Base-by-base conservation (phyloP, 805 yeast species). In the Metschnikowia rubicola region DNA sequence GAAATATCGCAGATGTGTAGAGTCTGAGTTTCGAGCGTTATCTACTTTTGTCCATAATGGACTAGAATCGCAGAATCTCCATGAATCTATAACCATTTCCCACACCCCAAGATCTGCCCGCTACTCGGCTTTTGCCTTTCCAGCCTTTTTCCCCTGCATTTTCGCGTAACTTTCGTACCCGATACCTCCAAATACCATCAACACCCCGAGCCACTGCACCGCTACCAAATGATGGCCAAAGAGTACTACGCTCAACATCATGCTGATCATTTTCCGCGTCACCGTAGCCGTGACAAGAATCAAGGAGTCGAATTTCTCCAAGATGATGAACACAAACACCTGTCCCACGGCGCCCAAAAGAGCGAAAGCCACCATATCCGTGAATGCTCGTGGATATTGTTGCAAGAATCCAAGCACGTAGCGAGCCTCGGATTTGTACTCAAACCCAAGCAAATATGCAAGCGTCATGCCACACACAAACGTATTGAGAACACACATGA, bases 191-290 rank as follows among this genome's bases (percentile, higher is more conserved):
- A 92, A 91, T 2, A 94, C 99, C 48, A 87, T 66, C 1, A 64
- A 43, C 6, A 94, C 82, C 0, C 98, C 98, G 0, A 69, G 33
- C 90, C 96, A 86, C 68, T 94, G 98, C 8, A 71, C 65, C 3
- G 46, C 8, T 30, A 68, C 73, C 54, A 94, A 75, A 5, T 64
- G 61, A 62, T 94, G 97, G n/a, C 94, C 92, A 67, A 89, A 92
- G 53, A 92, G 69, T 3, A 88, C 64, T 42, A 94, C 97, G 59
- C 96, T 86, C 44, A 92, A 67, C 31, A 90, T 75, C 98, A 94
- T 92, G 35, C 97, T 89, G 41, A 90, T 72, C 97, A 94, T 92
- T 61, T 94, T 94, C 57, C 99, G 78, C 1, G 99, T 92, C 9
- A 94, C 97, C 0, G 98, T 94, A 13, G 95, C 92, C 35, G 96